Conservation (phyloP, 257 asterid species). For the Thymus quinquecostatus region DNA sequence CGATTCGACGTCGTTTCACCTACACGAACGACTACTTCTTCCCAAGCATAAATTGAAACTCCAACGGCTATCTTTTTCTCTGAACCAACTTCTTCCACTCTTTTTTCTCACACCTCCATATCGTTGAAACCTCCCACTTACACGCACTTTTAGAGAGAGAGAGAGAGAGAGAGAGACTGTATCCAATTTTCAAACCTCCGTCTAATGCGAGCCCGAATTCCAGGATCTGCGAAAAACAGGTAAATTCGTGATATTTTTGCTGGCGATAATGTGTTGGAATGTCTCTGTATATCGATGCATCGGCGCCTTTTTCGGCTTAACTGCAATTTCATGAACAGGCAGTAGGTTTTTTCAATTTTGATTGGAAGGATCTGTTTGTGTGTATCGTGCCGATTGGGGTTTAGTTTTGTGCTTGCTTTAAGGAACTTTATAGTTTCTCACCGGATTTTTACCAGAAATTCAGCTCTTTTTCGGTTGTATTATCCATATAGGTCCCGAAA, state of each 20-base stretch:
- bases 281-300: neutral
- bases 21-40: constrained; percentile 23
- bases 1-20: constrained; percentile 23
- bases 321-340: neutral
- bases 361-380: neutral
- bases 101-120: constrained; percentile 24
- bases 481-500: neutral
- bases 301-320: neutral
- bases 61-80: constrained; percentile 49
- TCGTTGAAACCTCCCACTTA: constrained; percentile 21
- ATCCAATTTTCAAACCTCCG: constrained; percentile 13
- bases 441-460: neutral
- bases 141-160: neutral
- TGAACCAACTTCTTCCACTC: constrained; percentile 30
- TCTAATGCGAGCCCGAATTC: constrained; percentile 34
- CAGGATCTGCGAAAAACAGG: constrained; percentile 34
- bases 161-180: neutral
- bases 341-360: neutral
- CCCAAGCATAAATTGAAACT: constrained; percentile 32
- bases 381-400: neutral
- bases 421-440: neutral
- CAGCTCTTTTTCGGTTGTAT: neutral
- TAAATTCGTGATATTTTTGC: neutral
- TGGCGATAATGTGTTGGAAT: constrained; percentile 3
- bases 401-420: neutral